Evolutionary conservation across 495 filamentous ascomycete species (phyloP).

Genomic region (Aspergillus panamensis): DNA sequence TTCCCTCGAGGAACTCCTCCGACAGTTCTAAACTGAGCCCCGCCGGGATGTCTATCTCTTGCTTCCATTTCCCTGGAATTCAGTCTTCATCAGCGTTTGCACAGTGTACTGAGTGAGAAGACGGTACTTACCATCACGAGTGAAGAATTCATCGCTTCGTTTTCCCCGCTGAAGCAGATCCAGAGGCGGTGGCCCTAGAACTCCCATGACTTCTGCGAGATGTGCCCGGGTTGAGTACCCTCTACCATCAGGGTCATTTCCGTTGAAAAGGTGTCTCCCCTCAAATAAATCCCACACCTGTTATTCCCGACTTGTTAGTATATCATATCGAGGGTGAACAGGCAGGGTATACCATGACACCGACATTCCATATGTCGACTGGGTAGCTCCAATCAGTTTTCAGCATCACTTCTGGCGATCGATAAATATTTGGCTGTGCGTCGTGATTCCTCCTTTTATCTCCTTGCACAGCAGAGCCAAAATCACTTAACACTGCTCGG

Average conservation of each 20-base stretch:
- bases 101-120: too few species aligned
- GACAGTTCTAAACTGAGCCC: slow-evolving; percentile 30
- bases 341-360: slow-evolving; percentile 50
- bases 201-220: slow-evolving; percentile 43
- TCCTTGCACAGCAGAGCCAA: slow-evolving; percentile 71
- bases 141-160: slow-evolving; percentile 36
- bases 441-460: slow-evolving; percentile 28
- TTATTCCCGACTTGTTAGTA: too few species aligned
- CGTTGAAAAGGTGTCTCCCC: slow-evolving; percentile 42
- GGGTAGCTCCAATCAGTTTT: slow-evolving; percentile 40
- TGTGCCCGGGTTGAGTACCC: slow-evolving; percentile 42
- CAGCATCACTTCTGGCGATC: slow-evolving; percentile 49
- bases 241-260: slow-evolving; percentile 40
- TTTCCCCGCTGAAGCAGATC: slow-evolving; percentile 37
- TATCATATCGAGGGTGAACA: too few species aligned
- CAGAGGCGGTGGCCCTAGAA: slow-evolving; percentile 47
- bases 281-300: slow-evolving; percentile 21
- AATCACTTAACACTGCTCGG: slow-evolving; percentile 59
- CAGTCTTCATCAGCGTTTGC: slow-evolving; percentile 17
- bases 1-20: slow-evolving; percentile 33
- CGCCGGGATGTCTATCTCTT: slow-evolving; percentile 29
- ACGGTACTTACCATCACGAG: slow-evolving; percentile 32
- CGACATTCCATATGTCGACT: slow-evolving; percentile 51
- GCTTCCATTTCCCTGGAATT: slow-evolving; percentile 33
- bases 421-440: slow-evolving; percentile 41